A percentile compares a stretch with the other conserved stretches of the same genome.
These are phyloP conservation scores for Mortierella sp. DNA, from an alignment of 371 early-diverging fungal species.

Conservation along the genomic window DNA sequence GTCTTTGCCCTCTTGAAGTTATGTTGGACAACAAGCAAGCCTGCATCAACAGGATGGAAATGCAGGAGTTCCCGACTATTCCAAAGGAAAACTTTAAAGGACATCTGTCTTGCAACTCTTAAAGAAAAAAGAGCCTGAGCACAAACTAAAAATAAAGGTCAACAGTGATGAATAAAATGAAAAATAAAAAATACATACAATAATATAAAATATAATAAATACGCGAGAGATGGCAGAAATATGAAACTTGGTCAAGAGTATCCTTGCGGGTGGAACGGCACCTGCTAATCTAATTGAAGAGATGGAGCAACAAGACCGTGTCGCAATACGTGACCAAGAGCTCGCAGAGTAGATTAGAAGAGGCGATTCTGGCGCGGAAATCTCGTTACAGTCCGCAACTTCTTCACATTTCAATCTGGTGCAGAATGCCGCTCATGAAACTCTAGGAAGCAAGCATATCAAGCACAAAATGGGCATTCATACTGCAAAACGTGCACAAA, in stretches of 20 bases:
- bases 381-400: neutral
- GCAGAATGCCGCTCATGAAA: constrained; percentile 25
- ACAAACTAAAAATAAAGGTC: too few relatives aligned
- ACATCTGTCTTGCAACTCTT: too few relatives aligned
- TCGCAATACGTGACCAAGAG: constrained; percentile 7
- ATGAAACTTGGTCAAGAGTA: constrained; percentile 18
- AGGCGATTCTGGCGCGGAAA: constrained; percentile 19
- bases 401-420: constrained; percentile 6
- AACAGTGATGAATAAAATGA: too few relatives aligned
- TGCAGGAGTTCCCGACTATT: too few relatives aligned
- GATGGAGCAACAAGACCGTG: constrained; percentile 5
- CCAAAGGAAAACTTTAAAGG: too few relatives aligned
- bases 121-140: too few relatives aligned
- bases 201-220: too few relatives aligned
- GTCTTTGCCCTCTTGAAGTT: too few relatives aligned
- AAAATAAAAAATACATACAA: too few relatives aligned
- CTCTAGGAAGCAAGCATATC: neutral
- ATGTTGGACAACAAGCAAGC: too few relatives aligned
- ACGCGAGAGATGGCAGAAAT: constrained; percentile 27
- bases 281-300: constrained; percentile 21
- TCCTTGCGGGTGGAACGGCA: constrained; percentile 5
- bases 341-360: constrained; percentile 14
- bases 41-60: too few relatives aligned
- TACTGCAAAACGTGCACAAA: constrained; percentile 31
- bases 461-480: constrained; percentile 23